These are phyloP conservation scores for Nicotiana paniculata DNA, from an alignment of 257 asterid genomes.

Conservation along the genomic window DNA sequence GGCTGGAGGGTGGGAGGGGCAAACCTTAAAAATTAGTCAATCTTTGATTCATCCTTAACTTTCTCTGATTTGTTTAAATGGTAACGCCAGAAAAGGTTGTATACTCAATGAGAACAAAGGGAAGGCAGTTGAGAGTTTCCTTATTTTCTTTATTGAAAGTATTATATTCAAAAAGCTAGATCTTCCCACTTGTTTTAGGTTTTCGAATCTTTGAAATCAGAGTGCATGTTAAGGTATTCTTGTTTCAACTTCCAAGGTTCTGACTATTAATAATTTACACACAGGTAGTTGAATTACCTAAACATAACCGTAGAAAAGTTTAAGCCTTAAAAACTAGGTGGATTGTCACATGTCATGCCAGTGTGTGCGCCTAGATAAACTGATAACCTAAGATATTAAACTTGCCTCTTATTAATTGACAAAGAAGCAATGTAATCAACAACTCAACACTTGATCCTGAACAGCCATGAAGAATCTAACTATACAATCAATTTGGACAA, in stretches of 20 bases:
- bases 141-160: not conserved
- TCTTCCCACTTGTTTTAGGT: not conserved
- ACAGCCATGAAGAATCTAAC: not conserved
- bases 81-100: too few species aligned
- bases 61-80: not conserved
- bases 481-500: not conserved
- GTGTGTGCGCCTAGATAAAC: not conserved
- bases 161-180: not conserved
- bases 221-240: slow-evolving; percentile 6
- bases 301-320: not conserved
- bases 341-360: not conserved
- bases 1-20: too few species aligned
- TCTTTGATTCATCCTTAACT: not conserved
- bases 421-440: not conserved
- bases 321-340: not conserved
- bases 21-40: not conserved
- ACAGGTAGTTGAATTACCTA: not conserved
- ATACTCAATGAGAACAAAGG: not conserved
- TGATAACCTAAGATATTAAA: not conserved
- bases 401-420: not conserved
- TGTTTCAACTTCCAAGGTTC: slow-evolving; percentile 8
- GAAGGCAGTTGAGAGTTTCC: not conserved
- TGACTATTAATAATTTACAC: not conserved
- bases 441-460: not conserved
- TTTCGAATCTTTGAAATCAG: not conserved